Conservation (phyloP, 2,329 filamentous ascomycete species). For the Trichoderma sp. region DNA sequence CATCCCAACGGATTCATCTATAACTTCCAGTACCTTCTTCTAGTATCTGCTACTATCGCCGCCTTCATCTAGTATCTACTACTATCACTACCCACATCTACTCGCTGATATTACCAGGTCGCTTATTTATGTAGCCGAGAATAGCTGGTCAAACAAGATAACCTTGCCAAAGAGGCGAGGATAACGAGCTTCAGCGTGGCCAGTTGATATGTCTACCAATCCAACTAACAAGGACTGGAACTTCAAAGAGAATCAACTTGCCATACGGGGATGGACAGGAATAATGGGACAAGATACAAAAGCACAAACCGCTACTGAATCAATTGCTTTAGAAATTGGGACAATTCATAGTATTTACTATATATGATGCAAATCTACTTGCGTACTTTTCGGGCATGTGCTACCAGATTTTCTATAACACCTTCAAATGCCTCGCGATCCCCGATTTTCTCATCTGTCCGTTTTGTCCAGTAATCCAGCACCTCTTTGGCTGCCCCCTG, state of each 20-base stretch:
- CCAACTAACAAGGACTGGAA: not conserved
- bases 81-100: not conserved
- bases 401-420: conserved; percentile 94
- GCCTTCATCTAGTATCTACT: not conserved
- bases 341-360: conserved; percentile 1
- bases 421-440: conserved; percentile 94
- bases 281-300: not conserved
- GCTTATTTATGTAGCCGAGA: not conserved
- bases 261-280: not conserved
- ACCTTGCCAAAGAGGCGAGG: not conserved
- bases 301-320: conserved; percentile 22
- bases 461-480: conserved; percentile 83
- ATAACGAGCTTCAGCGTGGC: not conserved
- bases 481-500: conserved; percentile 71
- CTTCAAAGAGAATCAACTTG: not conserved
- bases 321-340: conserved; percentile 24
- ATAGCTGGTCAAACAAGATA: not conserved
- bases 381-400: conserved; percentile 80
- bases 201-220: not conserved
- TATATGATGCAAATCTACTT: conserved; percentile 49
- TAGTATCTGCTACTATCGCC: too few species aligned
- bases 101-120: not conserved
- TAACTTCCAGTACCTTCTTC: not conserved
- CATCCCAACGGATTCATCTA: not conserved
- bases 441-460: conserved; percentile 79